Evolutionary conservation across 768 basidiomycete species (phyloP), one percentile per base, ranked within the genome.

Genomic region (Lactifluus echinatus): DNA sequence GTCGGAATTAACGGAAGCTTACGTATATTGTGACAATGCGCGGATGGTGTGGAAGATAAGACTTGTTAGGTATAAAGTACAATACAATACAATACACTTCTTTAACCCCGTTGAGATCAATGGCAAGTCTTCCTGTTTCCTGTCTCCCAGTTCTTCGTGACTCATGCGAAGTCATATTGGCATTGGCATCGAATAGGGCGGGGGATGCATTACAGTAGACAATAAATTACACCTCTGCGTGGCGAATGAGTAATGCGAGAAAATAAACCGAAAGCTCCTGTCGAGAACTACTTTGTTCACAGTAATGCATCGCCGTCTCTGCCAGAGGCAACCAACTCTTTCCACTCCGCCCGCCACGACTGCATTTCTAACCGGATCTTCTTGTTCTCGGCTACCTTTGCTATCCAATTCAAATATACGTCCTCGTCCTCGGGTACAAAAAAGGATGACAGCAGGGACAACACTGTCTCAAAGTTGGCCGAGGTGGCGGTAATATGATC

Each of bases 361-460:
- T 66, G 68, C 78, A 98, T 94, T 62, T 75, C 82, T 17, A 73
- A 66, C 50, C 87, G 76, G 44, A 95, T 71, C 61, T 85, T 91
- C 72, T 80, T 76, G 68, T 85, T 75, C 24, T 68, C 71, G 17
- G 85, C 66, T 49, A 79, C 72, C 50, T 76, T 78, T 57, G 76
- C 80, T 47, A 97, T 82, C 94, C 94, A 99, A 2, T 74, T 70
- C 63, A 99, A 72, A 26, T 96, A 75, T 4, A 75, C 72, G 64
- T 97, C 82, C 60, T 98, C 95, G 64, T 90, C 83, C 69, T 95
- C 89, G 0, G 92, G 89, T 7, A 97, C 84, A 67, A 96, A 98
- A 73, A 93, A 95, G 8, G 93, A 95, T 0, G 93, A 95, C 8
- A 99, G 74, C 14, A 93, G 74, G 14, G 91, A 93, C 15, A 98